Evolutionary conservation across 768 basidiomycete species (phyloP).

Genomic region (Podaxis sp.): DNA sequence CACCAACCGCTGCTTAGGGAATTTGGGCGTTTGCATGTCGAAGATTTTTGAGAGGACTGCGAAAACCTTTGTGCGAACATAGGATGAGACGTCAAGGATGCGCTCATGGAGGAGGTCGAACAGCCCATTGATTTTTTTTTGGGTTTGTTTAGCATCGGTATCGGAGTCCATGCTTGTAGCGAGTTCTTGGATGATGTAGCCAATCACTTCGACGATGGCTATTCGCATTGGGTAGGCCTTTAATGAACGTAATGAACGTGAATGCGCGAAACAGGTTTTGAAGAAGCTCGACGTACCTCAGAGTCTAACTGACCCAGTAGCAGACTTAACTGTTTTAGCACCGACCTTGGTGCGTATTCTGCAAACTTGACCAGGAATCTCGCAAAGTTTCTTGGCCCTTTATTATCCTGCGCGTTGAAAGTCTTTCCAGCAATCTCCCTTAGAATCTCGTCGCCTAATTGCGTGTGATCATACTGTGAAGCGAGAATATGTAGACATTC

Average conservation of each 20-base stretch:
- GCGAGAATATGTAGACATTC: constrained; percentile 78
- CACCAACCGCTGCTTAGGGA: constrained; percentile 78
- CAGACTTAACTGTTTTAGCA: constrained; percentile 87
- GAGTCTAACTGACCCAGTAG: constrained; percentile 85
- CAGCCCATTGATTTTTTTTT: constrained; percentile 75
- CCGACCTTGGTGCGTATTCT: constrained; percentile 72
- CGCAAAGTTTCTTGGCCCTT: constrained; percentile 83
- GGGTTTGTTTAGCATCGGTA: constrained; percentile 42
- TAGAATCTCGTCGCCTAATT: constrained; percentile 88
- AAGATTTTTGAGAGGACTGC: constrained; percentile 71
- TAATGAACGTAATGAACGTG: not conserved
- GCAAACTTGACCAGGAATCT: constrained; percentile 78
- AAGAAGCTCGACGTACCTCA: constrained; percentile 50
- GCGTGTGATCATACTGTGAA: constrained; percentile 83
- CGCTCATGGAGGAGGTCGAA: constrained; percentile 85
- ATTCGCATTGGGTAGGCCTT: constrained; percentile 97
- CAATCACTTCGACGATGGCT: constrained; percentile 89
- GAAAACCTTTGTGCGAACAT: constrained; percentile 89
- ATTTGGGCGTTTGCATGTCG: constrained; percentile 63
- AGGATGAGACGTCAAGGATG: constrained; percentile 83
- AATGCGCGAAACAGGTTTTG: not conserved
- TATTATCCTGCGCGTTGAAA: constrained; percentile 80
- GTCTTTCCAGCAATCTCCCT: constrained; percentile 78
- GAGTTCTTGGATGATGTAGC: constrained; percentile 79
- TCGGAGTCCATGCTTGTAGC: constrained; percentile 47